These are phyloP conservation scores for Coemansia sp. DNA, from an alignment of 192 early-diverging fungal genomes.

Conservation along the genomic window DNA sequence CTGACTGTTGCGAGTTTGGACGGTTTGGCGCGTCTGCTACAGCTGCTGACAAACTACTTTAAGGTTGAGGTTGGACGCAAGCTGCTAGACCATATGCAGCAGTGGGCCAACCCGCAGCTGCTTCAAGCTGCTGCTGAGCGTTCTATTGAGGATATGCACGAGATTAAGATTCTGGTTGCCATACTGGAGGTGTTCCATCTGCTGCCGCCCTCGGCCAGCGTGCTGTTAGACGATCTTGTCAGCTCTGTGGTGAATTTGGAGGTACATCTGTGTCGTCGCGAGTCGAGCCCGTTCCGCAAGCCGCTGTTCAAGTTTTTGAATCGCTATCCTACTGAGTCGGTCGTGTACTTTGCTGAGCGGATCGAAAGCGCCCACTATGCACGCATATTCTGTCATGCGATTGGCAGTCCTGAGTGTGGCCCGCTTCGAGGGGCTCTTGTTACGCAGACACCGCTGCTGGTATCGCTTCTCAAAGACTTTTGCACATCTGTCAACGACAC, in stretches of 20 bases:
- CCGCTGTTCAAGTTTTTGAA: slow-evolving; percentile 91
- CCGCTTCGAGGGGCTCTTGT: slow-evolving; percentile 67
- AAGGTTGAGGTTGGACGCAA: slow-evolving; percentile 98
- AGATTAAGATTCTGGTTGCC: slow-evolving; percentile 91
- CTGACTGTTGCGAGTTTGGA: slow-evolving; percentile 92
- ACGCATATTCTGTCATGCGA: slow-evolving; percentile 63
- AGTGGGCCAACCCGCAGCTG: slow-evolving; percentile 87
- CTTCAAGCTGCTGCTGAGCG: slow-evolving; percentile 78
- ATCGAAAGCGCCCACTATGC: slow-evolving; percentile 60
- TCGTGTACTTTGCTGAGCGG: slow-evolving; percentile 81
- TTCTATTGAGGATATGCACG: slow-evolving; percentile 85
- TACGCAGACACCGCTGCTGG: slow-evolving; percentile 58
- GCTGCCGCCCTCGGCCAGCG: slow-evolving; percentile 83
- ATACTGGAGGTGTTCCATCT: slow-evolving; percentile 93
- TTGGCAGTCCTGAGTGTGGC: slow-evolving; percentile 30
- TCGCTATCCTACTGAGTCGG: slow-evolving; percentile 79
- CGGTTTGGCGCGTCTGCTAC: slow-evolving; percentile 87
- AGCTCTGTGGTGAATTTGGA: slow-evolving; percentile 87
- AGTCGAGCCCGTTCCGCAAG: slow-evolving; percentile 90
- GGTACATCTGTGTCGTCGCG: slow-evolving; percentile 68
- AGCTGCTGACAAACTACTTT: slow-evolving; percentile 96
- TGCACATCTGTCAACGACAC: slow-evolving; percentile 20
- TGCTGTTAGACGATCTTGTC: slow-evolving; percentile 92
- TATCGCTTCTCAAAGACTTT: slow-evolving; percentile 42
- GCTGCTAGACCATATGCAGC: slow-evolving; percentile 90